Evolutionary conservation across 163 green algal species (phyloP).

Genomic region (Scenedesmus sp.): DNA sequence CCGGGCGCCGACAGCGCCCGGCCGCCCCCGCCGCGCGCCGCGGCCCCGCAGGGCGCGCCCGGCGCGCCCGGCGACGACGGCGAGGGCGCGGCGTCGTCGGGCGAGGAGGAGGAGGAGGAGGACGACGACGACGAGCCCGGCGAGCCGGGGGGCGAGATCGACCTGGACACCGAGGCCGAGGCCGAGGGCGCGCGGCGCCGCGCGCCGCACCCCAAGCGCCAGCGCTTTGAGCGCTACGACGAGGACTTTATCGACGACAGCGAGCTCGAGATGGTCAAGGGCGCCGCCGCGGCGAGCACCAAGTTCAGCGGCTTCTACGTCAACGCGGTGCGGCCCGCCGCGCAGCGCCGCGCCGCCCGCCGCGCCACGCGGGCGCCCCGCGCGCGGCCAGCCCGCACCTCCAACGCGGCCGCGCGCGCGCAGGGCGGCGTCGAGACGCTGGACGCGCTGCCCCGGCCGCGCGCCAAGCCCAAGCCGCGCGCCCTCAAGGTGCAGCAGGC

Average conservation of each 20-base stretch:
- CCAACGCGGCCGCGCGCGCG: not conserved
- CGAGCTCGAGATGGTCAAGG: conserved; percentile 40
- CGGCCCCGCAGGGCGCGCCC: conserved; percentile 14
- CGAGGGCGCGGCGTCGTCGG: conserved; percentile 11
- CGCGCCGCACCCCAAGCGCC: conserved; percentile 8
- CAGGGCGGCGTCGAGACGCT: conserved; percentile 29
- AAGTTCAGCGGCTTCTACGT: conserved; percentile 39
- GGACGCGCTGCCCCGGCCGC: conserved; percentile 1
- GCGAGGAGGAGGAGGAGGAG: conserved; percentile 19
- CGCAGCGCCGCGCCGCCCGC: not conserved
- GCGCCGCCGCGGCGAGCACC: conserved; percentile 2
- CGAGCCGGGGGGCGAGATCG: conserved; percentile 4
- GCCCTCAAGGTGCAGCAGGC: conserved; percentile 2
- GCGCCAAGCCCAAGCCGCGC: conserved; percentile 9
- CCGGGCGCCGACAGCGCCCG: not conserved
- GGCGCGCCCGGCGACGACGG: conserved; percentile 11
- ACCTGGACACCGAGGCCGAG: conserved; percentile 32
- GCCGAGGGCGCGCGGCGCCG: not conserved
- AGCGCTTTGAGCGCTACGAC: conserved; percentile 42
- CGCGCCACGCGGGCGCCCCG: not conserved
- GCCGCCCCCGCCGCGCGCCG: too few species aligned
- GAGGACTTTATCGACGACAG: conserved; percentile 47
- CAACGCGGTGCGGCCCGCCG: conserved; percentile 1
- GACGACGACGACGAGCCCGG: conserved; percentile 31
- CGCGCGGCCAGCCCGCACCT: not conserved